phyloP scores from a whole-genome alignment of 1,284 basidiomycete species.

The Porogramme epimiltina region DNA sequence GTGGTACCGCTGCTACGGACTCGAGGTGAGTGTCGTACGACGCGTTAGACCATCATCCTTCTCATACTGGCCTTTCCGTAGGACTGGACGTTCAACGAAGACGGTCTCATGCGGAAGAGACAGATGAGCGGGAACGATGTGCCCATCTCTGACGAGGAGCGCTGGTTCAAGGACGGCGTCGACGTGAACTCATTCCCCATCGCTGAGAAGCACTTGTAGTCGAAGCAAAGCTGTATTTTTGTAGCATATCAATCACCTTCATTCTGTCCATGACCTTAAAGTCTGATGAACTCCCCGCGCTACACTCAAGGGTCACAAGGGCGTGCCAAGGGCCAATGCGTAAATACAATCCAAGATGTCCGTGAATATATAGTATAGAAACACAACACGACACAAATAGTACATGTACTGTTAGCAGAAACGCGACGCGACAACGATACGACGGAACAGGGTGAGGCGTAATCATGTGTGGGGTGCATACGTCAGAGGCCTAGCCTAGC shows the following conservation, averaged over 20 bases:
- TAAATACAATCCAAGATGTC: background rate
- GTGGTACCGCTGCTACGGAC: conserved; percentile 60
- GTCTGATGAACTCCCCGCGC: too few species aligned
- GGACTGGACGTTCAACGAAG: conserved; percentile 61
- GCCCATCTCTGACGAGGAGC: conserved; percentile 45
- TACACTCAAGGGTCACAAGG: too few species aligned
- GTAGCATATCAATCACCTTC: too few species aligned
- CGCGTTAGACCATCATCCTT: background rate
- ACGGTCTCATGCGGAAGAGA: conserved; percentile 57
- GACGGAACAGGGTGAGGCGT: background rate
- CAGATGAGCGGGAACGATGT: conserved; percentile 65
- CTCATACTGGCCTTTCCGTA: conserved; percentile 20
- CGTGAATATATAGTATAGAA: background rate
- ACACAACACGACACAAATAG: background rate
- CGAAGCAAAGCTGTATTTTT: too few species aligned
- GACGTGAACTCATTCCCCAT: conserved; percentile 32
- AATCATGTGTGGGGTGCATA: background rate
- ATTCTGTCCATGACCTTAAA: too few species aligned
- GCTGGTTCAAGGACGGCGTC: conserved; percentile 57
- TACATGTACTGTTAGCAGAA: conserved; percentile 5
- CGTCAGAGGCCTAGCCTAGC: too few species aligned
- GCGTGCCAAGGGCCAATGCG: too few species aligned
- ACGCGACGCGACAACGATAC: background rate
- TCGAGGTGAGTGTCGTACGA: conserved; percentile 36
- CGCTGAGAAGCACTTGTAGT: conserved; percentile 24